A percentile compares a stretch with the other conserved stretches of the same genome.
phyloP scores from a whole-genome alignment of 2,329 filamentous ascomycete genomes.

The Tolypocladium inflatum region DNA sequence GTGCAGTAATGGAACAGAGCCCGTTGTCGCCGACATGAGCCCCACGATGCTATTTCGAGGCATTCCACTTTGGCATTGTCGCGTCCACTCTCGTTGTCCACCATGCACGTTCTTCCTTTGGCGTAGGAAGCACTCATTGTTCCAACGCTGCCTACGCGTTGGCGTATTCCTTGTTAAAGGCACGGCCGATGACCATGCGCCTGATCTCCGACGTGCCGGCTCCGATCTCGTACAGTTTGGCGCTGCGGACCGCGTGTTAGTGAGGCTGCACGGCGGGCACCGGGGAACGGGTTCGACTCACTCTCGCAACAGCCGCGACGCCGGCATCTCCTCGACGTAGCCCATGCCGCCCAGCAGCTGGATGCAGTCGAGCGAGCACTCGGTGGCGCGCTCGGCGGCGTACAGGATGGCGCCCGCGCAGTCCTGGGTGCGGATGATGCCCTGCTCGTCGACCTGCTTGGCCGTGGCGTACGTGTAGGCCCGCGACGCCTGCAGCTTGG shows the following conservation, averaged over 20 bases:
- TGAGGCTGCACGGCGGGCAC: neutral
- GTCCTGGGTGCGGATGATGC: slow-evolving; percentile 71
- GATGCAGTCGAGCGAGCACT: slow-evolving; percentile 78
- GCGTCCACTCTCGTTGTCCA: neutral
- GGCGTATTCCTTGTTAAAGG: slow-evolving; percentile 79
- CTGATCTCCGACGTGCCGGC: slow-evolving; percentile 92
- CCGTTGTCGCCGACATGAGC: neutral
- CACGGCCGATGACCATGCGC: slow-evolving; percentile 86
- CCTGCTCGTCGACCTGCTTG: slow-evolving; percentile 65
- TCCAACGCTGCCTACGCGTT: slow-evolving; percentile 12
- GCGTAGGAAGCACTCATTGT: no score
- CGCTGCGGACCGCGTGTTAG: slow-evolving; percentile 32
- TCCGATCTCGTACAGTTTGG: slow-evolving; percentile 88
- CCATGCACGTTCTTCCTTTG: neutral
- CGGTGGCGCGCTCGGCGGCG: slow-evolving; percentile 81
- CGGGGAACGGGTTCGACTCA: slow-evolving; percentile 24
- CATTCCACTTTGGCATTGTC: neutral
- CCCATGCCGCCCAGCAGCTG: slow-evolving; percentile 93
- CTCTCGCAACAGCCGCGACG: slow-evolving; percentile 71
- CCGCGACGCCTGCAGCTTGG: slow-evolving; percentile 74
- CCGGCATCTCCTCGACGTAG: slow-evolving; percentile 91
- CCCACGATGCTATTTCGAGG: neutral
- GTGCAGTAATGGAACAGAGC: neutral
- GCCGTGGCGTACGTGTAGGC: slow-evolving; percentile 85
- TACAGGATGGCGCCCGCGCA: slow-evolving; percentile 92